A percentile compares a stretch with the other conserved stretches of the same genome.
Conservation (phyloP, 2,329 filamentous ascomycete genomes). For the Triangularia verruculosa region DNA sequence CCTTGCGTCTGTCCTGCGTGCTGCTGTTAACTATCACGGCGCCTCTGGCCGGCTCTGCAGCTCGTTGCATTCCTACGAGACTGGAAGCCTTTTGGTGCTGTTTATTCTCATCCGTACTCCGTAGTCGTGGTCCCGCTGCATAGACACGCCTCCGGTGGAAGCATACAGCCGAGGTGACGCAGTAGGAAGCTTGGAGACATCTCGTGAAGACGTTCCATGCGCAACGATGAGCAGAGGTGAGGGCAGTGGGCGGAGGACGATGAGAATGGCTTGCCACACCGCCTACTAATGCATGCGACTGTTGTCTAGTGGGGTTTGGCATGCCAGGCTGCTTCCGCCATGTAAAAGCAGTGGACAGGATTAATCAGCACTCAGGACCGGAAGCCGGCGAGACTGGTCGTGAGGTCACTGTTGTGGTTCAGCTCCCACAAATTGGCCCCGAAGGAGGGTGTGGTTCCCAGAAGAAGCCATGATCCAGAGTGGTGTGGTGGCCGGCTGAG, state of each 20-base stretch:
- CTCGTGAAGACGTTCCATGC: conserved; percentile 2
- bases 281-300: conserved; percentile 1
- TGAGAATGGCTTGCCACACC: conserved; percentile 9
- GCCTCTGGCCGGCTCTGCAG: neutral
- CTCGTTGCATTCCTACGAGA: neutral
- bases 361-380: conserved; percentile 4
- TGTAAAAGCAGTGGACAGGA: neutral
- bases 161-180: neutral
- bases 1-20: neutral
- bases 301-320: neutral
- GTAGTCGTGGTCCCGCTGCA: neutral
- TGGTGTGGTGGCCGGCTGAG: neutral
- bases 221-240: conserved; percentile 1
- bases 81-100: neutral
- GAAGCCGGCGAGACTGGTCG: neutral
- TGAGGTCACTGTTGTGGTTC: neutral
- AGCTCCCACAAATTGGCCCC: neutral
- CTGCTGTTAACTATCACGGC: neutral
- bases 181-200: neutral
- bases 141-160: neutral
- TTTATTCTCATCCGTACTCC: no score
- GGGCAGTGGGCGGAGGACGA: neutral
- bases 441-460: neutral
- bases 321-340: conserved; percentile 8
- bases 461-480: neutral